Evolutionary conservation across 2,329 filamentous ascomycete species (phyloP).

Genomic region (Apiospora hydei): DNA sequence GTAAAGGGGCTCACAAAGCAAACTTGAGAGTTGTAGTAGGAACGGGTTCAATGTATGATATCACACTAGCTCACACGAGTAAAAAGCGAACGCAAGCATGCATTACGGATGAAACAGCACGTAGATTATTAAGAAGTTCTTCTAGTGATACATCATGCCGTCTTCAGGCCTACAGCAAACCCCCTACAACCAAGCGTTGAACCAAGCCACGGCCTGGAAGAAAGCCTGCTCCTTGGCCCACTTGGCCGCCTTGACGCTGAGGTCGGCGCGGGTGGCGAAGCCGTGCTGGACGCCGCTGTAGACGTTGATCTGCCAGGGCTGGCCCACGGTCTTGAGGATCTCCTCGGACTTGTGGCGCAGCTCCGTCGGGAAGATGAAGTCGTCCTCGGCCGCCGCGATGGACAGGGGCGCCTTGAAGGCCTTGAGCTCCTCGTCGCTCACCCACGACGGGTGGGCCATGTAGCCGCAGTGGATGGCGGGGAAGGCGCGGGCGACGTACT

Average conservation of each 20-base stretch:
- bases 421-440: slow-evolving; percentile 70
- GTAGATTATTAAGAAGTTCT: background rate
- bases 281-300: slow-evolving; percentile 77
- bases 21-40: background rate
- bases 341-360: slow-evolving; percentile 70
- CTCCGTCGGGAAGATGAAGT: slow-evolving; percentile 69
- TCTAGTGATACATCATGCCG: background rate
- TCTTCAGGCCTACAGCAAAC: no score
- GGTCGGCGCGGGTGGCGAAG: slow-evolving; percentile 75
- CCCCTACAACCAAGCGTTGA: slow-evolving; percentile 53
- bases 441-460: slow-evolving; percentile 80
- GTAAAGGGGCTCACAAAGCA: background rate
- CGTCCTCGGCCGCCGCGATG: slow-evolving; percentile 70
- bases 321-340: slow-evolving; percentile 63
- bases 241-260: slow-evolving; percentile 61
- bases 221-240: slow-evolving; percentile 86
- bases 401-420: slow-evolving; percentile 72
- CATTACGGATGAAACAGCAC: background rate
- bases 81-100: background rate
- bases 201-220: slow-evolving; percentile 79
- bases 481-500: slow-evolving; percentile 75
- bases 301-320: slow-evolving; percentile 79
- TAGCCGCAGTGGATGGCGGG: slow-evolving; percentile 74
- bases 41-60: background rate
- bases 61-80: background rate